Base-by-base conservation (phyloP, 1,139 yeast species). In the Suhomyces bokatorum region DNA sequence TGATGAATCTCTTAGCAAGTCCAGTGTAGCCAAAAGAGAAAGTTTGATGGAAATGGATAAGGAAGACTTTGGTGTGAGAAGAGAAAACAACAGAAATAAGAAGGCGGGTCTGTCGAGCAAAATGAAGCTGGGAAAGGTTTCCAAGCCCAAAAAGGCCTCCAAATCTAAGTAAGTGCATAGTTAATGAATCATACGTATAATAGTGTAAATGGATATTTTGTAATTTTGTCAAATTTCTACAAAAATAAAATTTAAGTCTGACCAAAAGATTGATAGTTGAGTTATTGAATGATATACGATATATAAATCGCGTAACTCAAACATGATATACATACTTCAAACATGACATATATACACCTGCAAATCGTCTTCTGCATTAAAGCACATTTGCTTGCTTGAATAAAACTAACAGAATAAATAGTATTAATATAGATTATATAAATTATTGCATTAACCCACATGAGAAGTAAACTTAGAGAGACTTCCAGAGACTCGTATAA, bases 11-110 rank as follows among this genome's bases (percentile, higher is more conserved):
- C 70, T 93, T 51, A 81, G 78, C 44, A 74, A 76, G 39, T 85
- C 87, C 1, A 82, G 91, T 40, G 81, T 78, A 34, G 98, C 98
- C 20, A 90, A 88, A 67, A 78, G 97, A 55, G 96, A 90, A 64
- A 86, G 97, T 3, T 64, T 85, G 49, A 81, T 93, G 87, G 97
- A 87, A 38, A 90, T 93, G 97, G 97, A 93, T 49, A 81, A 79
- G 54, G 97, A 87, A 50, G 78, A 81, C 30, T 90, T 90, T 62
- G 97, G 98, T 10, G 93, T 87, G 57, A 77, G 80, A 55, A 78
- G 75, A 50, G 77, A 74, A 56, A 76, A 71, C 31, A 81, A 83
- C 49, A 80, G 74, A 55, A 69, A 67, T 56, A 85, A 77, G 59
- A 62, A 20, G 24, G 24, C 6, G 9, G 62, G 46, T 64, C 24